Conservation (phyloP, 2,329 filamentous ascomycete genomes). For the Cladophialophora bantiana region DNA sequence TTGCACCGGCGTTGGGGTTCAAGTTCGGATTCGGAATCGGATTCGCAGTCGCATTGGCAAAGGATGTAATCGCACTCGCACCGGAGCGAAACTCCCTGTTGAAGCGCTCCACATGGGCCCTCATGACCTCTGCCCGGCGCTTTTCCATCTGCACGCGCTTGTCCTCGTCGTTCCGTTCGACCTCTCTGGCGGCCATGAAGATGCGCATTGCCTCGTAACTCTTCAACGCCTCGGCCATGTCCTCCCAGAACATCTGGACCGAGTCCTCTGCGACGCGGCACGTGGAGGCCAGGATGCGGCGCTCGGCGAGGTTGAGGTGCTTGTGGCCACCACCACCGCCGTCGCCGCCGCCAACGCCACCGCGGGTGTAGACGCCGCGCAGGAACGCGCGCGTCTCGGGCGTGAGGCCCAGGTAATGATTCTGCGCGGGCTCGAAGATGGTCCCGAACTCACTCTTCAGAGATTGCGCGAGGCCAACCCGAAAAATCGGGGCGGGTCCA, state of each 20-base stretch:
- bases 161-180: constrained; percentile 16
- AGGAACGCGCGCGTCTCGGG: constrained; percentile 29
- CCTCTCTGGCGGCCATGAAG: constrained; percentile 32
- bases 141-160: neutral
- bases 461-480: constrained; percentile 27
- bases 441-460: constrained; percentile 21
- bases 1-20: no score
- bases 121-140: constrained; percentile 6
- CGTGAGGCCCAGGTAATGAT: constrained; percentile 30
- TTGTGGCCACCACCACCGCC: neutral
- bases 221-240: constrained; percentile 9
- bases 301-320: constrained; percentile 23
- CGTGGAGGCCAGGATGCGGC: constrained; percentile 16
- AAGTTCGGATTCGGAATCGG: neutral
- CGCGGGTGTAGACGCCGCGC: constrained; percentile 13
- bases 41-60: neutral
- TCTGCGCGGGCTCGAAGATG: constrained; percentile 24
- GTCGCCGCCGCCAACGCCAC: neutral
- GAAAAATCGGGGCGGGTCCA: constrained; percentile 33
- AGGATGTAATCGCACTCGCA: no score
- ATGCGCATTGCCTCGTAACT: constrained; percentile 29
- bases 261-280: constrained; percentile 28
- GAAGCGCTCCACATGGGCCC: neutral
- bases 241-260: constrained; percentile 32
- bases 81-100: neutral